phyloP scores from a whole-genome alignment of 495 filamentous ascomycete genomes.

The Penicillium taxi region DNA sequence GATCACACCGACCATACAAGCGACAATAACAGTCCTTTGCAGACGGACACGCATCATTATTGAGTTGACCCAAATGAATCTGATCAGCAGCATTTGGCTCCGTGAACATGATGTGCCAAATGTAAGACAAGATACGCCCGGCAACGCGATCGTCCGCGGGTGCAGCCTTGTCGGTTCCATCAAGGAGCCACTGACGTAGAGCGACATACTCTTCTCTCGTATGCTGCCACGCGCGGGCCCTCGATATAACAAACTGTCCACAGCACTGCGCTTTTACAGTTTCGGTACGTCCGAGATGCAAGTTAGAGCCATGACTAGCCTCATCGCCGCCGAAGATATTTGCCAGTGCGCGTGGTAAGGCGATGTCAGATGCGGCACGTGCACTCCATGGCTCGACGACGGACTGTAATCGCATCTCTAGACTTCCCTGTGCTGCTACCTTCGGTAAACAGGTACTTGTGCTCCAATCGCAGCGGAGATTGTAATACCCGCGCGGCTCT shows the following conservation, averaged over 20 bases:
- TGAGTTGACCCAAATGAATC: constrained; percentile 38
- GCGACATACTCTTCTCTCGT: constrained; percentile 32
- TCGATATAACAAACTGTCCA: constrained; percentile 37
- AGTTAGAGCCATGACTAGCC: neutral
- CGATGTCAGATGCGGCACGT: constrained; percentile 31
- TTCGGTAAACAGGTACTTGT: constrained; percentile 27
- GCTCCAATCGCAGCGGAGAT: constrained; percentile 42
- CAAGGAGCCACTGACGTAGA: constrained; percentile 37
- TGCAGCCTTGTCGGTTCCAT: constrained; percentile 22
- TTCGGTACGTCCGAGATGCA: constrained; percentile 24
- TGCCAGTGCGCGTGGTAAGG: constrained; percentile 24
- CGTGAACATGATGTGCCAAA: constrained; percentile 41
- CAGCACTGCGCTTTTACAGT: constrained; percentile 37
- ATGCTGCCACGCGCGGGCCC: constrained; percentile 30
- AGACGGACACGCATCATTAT: constrained; percentile 29
- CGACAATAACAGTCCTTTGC: constrained; percentile 40
- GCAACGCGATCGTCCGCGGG: constrained; percentile 32
- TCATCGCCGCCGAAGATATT: constrained; percentile 25
- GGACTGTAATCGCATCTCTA: constrained; percentile 32
- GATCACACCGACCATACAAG: constrained; percentile 32
- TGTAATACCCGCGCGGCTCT: constrained; percentile 31
- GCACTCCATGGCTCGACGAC: constrained; percentile 32
- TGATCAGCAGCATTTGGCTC: constrained; percentile 13
- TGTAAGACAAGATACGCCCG: constrained; percentile 34
- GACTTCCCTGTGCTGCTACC: constrained; percentile 28